phyloP scores from a whole-genome alignment of 345 rosid species.

The Psidium friedrichsthalianum region DNA sequence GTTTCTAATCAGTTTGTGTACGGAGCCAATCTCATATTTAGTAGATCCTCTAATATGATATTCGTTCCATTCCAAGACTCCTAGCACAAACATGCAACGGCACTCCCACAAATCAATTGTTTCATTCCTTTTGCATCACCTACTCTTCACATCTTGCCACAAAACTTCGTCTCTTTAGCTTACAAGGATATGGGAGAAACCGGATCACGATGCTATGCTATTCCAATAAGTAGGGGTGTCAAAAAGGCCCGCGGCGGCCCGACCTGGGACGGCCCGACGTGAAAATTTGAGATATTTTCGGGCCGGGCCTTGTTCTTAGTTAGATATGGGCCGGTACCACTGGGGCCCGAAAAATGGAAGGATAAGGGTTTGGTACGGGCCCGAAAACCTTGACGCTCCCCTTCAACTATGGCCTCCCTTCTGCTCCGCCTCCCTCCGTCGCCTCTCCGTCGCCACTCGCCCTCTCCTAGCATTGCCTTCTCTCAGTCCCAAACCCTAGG shows the following conservation, averaged over 20 bases:
- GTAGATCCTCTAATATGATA: background rate
- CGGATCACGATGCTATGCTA: background rate
- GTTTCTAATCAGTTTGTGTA: background rate
- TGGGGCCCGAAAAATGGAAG: too few relatives aligned
- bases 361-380: too few relatives aligned
- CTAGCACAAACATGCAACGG: background rate
- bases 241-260: too few relatives aligned
- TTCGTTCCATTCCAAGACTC: background rate
- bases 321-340: too few relatives aligned
- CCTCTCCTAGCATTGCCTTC: slow-evolving; percentile 22
- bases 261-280: too few relatives aligned
- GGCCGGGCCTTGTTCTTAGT: too few relatives aligned
- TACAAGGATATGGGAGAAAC: background rate
- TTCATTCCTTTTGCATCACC: background rate
- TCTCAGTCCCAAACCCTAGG: slow-evolving; percentile 41
- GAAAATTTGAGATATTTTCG: too few relatives aligned
- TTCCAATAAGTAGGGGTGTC: background rate
- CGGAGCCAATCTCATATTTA: background rate
- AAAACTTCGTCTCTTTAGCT: background rate
- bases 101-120: background rate
- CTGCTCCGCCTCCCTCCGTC: slow-evolving; percentile 31
- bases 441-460: background rate
- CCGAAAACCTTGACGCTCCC: background rate
- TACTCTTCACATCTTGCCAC: background rate
- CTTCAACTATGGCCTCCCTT: slow-evolving; percentile 38